Evolutionary conservation across 345 rosid species (phyloP).

Genomic region (Hibiscus mutabilis): DNA sequence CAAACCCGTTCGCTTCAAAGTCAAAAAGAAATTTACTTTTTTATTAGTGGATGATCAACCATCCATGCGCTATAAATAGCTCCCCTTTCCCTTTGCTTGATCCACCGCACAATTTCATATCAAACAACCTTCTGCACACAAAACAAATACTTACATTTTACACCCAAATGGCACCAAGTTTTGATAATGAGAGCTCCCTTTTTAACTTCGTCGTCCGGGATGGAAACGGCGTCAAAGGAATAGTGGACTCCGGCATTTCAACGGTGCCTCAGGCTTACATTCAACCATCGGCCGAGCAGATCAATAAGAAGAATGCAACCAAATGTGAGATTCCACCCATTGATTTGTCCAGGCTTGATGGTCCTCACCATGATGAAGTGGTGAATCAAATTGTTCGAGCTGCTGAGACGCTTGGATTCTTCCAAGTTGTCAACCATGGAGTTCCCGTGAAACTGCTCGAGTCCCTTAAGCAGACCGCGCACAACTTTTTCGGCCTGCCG

Average conservation of each 20-base stretch:
- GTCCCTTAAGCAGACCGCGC: conserved; percentile 34
- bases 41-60: background rate
- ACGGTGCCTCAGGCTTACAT: too few species aligned
- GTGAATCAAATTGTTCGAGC: background rate
- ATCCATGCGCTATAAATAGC: background rate
- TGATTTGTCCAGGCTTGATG: background rate
- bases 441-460: conserved; percentile 42
- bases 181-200: too few species aligned
- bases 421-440: conserved; percentile 17
- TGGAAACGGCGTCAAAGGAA: too few species aligned
- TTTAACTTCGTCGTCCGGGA: too few species aligned
- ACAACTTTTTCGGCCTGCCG: conserved; percentile 30
- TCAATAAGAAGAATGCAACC: conserved; percentile 19
- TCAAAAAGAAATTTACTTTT: too few species aligned
- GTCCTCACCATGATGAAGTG: background rate
- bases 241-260: too few species aligned
- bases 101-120: background rate
- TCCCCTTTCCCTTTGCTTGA: background rate
- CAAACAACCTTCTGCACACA: background rate
- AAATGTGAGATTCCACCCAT: background rate
- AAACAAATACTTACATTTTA: too few species aligned
- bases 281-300: conserved; percentile 24
- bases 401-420: background rate
- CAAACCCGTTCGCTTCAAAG: too few species aligned
- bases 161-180: background rate